These are phyloP conservation scores for Asterophora parasitica DNA, from an alignment of 768 basidiomycete species.

Conservation along the genomic window DNA sequence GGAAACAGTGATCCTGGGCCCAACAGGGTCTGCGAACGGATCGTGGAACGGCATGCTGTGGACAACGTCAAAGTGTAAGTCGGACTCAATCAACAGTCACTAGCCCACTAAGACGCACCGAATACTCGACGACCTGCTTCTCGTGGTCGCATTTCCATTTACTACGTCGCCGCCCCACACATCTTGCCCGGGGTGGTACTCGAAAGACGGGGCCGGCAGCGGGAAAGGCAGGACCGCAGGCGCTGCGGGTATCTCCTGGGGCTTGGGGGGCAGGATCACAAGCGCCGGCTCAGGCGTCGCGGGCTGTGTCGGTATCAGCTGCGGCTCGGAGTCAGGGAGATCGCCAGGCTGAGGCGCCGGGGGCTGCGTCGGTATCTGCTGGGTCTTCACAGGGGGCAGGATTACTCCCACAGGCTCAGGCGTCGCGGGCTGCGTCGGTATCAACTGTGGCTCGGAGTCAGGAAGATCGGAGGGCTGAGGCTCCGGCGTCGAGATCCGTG, in stretches of 20 bases:
- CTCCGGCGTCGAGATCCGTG: too few relatives aligned
- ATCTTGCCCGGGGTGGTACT: conserved; percentile 12
- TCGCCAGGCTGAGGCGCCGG: not conserved
- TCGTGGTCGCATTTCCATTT: conserved; percentile 9
- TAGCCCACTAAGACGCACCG: conserved; percentile 3
- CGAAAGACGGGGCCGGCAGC: conserved; percentile 8
- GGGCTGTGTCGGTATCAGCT: too few relatives aligned
- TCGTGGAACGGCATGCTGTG: conserved; percentile 18
- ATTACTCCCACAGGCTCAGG: too few relatives aligned
- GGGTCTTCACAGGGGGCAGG: too few relatives aligned
- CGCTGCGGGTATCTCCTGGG: conserved; percentile 6
- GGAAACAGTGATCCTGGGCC: conserved; percentile 22
- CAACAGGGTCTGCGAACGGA: conserved; percentile 32
- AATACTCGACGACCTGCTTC: conserved; percentile 14
- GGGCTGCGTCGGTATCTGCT: not conserved
- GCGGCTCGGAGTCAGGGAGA: not conserved
- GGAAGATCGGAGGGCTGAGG: not conserved
- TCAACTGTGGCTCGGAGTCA: not conserved
- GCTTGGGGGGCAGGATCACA: too few relatives aligned
- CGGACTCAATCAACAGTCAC: not conserved
- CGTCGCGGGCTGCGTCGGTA: too few relatives aligned
- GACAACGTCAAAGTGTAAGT: conserved; percentile 5
- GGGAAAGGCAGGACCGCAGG: conserved; percentile 5
- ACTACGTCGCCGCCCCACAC: conserved; percentile 15
- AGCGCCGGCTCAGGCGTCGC: too few relatives aligned